A percentile compares a stretch with the other conserved stretches of the same genome.
phyloP scores from a whole-genome alignment of 2,329 filamentous ascomycete genomes.

The Apiospora malaysiana region DNA sequence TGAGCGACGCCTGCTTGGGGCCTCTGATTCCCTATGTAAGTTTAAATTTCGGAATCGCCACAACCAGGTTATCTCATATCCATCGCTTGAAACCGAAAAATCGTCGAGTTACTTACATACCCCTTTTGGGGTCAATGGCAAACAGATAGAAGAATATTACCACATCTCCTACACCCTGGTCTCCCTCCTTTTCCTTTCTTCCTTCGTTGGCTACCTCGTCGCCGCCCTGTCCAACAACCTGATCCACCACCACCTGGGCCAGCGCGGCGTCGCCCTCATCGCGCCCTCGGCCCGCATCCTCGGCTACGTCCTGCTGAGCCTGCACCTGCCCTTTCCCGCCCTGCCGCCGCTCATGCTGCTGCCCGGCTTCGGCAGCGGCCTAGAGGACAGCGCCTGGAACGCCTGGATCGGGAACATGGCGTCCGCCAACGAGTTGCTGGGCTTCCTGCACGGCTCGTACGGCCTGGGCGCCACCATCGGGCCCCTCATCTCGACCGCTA shows the following conservation, averaged over 20 bases:
- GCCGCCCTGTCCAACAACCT: conserved; percentile 46
- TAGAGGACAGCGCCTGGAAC: conserved; percentile 63
- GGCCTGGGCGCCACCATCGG: conserved; percentile 70
- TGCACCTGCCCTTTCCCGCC: conserved; percentile 72
- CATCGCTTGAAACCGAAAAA: background rate
- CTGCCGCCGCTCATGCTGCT: conserved; percentile 69
- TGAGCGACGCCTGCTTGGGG: conserved; percentile 71
- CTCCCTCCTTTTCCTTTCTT: conserved; percentile 50
- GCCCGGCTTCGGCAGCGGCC: conserved; percentile 73
- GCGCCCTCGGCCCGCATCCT: conserved; percentile 59
- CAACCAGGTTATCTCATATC: background rate
- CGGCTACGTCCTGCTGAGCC: conserved; percentile 67
- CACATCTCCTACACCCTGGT: conserved; percentile 48
- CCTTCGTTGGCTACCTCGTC: conserved; percentile 49
- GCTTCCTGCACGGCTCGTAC: conserved; percentile 72
- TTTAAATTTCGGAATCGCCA: conserved; percentile 16
- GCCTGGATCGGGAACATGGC: conserved; percentile 69
- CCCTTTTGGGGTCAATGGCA: background rate
- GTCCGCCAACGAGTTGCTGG: conserved; percentile 71
- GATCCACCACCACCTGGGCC: conserved; percentile 47
- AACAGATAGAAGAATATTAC: conserved; percentile 46
- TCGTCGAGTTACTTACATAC: background rate
- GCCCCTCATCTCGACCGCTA: conserved; percentile 71
- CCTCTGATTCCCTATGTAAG: conserved; percentile 55
- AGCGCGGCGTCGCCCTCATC: conserved; percentile 66